Evolutionary conservation across 2,329 filamentous ascomycete genomes (phyloP).

Genomic region (Colletotrichum euphorbiae): DNA sequence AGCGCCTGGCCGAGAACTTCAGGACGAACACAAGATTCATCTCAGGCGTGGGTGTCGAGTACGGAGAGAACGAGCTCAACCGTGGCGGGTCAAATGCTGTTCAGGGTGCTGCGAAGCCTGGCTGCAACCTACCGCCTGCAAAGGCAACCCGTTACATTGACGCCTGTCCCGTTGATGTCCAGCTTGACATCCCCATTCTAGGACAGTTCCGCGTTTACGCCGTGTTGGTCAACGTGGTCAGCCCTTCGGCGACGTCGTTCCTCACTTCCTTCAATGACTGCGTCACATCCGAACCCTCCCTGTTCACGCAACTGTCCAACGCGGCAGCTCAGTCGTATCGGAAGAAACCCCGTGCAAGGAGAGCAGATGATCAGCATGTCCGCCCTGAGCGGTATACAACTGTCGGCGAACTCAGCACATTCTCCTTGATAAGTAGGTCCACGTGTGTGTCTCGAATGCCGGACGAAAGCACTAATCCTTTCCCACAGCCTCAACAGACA

Average conservation of each 20-base stretch:
- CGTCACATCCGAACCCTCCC: conserved; percentile 61
- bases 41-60: conserved; percentile 75
- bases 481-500: conserved; percentile 65
- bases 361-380: conserved; percentile 72
- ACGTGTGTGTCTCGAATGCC: not conserved
- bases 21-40: conserved; percentile 78
- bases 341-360: conserved; percentile 60
- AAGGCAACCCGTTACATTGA: conserved; percentile 80
- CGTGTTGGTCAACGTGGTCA: conserved; percentile 70
- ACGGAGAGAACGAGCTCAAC: conserved; percentile 64
- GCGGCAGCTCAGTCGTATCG: conserved; percentile 71
- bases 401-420: conserved; percentile 69
- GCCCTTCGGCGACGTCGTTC: conserved; percentile 61
- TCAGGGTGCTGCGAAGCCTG: conserved; percentile 62
- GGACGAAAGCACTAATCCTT: not conserved
- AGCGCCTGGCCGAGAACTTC: conserved; percentile 75
- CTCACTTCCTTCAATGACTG: conserved; percentile 67
- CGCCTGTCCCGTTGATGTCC: conserved; percentile 80
- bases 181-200: conserved; percentile 81
- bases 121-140: conserved; percentile 71
- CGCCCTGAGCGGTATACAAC: conserved; percentile 76
- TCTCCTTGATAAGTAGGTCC: conserved; percentile 72
- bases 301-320: conserved; percentile 68
- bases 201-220: conserved; percentile 82
- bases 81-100: conserved; percentile 53